Evolutionary conservation across 192 early-diverging fungal species (phyloP).

Genomic region (Geosiphon pyriformis): DNA sequence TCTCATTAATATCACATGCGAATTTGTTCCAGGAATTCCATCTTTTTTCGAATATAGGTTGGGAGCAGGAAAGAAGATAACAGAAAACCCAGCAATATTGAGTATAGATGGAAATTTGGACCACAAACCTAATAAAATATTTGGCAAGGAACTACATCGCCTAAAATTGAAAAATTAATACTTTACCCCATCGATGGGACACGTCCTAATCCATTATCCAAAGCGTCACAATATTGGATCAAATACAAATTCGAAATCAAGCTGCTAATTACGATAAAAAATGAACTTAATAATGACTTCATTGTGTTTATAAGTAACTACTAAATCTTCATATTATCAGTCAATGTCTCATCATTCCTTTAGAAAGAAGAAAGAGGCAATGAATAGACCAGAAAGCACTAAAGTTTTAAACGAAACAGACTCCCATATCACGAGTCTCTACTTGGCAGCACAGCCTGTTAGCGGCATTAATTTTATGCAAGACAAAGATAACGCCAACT

Average conservation of each 20-base stretch:
- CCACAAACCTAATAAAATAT: neutral
- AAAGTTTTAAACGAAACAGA: too few relatives aligned
- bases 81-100: neutral
- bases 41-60: neutral
- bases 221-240: neutral
- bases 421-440: too few relatives aligned
- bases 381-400: too few relatives aligned
- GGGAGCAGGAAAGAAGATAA: neutral
- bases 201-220: neutral
- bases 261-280: too few relatives aligned
- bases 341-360: too few relatives aligned
- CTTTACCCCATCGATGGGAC: neutral
- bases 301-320: too few relatives aligned
- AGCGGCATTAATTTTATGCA: too few relatives aligned
- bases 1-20: slow-evolving; percentile 47
- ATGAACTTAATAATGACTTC: too few relatives aligned
- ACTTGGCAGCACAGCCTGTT: too few relatives aligned
- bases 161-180: neutral
- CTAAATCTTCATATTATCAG: too few relatives aligned
- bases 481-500: too few relatives aligned
- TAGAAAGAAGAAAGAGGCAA: too few relatives aligned
- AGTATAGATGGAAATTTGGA: neutral
- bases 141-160: neutral
- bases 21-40: slow-evolving; percentile 18
- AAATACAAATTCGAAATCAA: neutral